A percentile compares a stretch with the other conserved stretches of the same genome.
Conservation (phyloP, 1,139 yeast species). For the Casaregolazyma suthepensis region DNA sequence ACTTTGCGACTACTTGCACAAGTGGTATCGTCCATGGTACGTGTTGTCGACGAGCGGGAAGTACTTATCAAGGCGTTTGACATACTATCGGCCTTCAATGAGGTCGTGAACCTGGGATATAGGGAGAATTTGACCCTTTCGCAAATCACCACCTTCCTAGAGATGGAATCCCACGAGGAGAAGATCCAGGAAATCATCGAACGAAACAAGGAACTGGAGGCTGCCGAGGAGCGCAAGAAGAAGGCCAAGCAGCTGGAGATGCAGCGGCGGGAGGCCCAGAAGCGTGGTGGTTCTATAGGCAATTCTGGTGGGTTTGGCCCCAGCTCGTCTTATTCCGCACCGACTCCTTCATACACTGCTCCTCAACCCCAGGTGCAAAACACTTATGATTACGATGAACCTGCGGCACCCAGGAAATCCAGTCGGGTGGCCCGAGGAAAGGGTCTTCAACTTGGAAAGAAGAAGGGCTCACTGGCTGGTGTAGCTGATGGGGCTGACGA, state of each 20-base stretch:
- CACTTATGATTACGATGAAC: constrained; percentile 19
- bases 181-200: constrained; percentile 97
- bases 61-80: constrained; percentile 82
- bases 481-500: constrained; percentile 37
- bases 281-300: constrained; percentile 37
- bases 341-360: constrained; percentile 11
- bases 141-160: constrained; percentile 85
- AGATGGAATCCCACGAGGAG: constrained; percentile 98
- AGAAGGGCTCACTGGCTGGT: constrained; percentile 42
- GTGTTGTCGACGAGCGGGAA: constrained; percentile 73
- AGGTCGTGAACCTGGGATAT: constrained; percentile 83
- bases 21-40: constrained; percentile 68
- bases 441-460: constrained; percentile 73
- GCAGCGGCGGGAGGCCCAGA: constrained; percentile 69
- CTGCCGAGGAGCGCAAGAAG: constrained; percentile 93
- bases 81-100: constrained; percentile 88
- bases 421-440: constrained; percentile 49
- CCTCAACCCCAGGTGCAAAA: constrained; percentile 21
- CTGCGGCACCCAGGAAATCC: constrained; percentile 11
- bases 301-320: constrained; percentile 13
- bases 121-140: constrained; percentile 77
- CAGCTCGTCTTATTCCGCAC: constrained; percentile 6
- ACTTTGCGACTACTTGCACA: constrained; percentile 83
- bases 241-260: constrained; percentile 87
- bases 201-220: constrained; percentile 93